phyloP scores from a whole-genome alignment of 2,329 filamentous ascomycete genomes.

The Aspergillus neoniger region DNA sequence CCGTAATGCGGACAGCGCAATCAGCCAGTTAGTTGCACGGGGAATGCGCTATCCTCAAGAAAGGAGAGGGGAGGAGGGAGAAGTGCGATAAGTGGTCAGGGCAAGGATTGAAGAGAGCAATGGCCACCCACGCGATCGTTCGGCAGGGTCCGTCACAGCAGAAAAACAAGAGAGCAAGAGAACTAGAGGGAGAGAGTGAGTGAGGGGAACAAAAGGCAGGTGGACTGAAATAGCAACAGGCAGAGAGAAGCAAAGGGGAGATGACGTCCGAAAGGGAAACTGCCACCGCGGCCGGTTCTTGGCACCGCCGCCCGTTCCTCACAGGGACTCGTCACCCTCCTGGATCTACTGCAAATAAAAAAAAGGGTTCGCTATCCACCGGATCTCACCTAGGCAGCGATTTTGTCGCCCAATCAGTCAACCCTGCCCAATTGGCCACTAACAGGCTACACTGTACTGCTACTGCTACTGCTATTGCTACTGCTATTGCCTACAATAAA shows the following conservation, averaged over 20 bases:
- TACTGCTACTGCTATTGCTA: not conserved
- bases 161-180: conserved; percentile 1
- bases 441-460: not conserved
- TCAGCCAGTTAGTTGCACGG: conserved; percentile 16
- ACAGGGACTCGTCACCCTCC: conserved; percentile 10
- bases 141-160: too few relatives aligned
- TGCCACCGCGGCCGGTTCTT: conserved; percentile 23
- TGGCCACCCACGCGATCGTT: not conserved
- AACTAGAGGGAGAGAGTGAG: conserved; percentile 18
- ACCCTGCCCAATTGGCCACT: not conserved
- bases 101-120: conserved; percentile 7
- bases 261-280: conserved; percentile 39
- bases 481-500: not conserved
- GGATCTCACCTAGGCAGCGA: not conserved
- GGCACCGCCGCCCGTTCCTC: conserved; percentile 25
- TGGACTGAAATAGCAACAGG: not conserved
- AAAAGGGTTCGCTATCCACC: not conserved
- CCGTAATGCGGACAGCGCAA: conserved; percentile 26
- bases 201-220: conserved; percentile 5
- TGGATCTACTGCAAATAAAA: not conserved
- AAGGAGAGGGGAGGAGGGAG: conserved; percentile 11
- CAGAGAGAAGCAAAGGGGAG: not conserved
- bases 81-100: conserved; percentile 11
- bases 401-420: not conserved
- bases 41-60: conserved; percentile 2